phyloP scores from a whole-genome alignment of 805 yeast species.

The Ogataea zsoltii region DNA sequence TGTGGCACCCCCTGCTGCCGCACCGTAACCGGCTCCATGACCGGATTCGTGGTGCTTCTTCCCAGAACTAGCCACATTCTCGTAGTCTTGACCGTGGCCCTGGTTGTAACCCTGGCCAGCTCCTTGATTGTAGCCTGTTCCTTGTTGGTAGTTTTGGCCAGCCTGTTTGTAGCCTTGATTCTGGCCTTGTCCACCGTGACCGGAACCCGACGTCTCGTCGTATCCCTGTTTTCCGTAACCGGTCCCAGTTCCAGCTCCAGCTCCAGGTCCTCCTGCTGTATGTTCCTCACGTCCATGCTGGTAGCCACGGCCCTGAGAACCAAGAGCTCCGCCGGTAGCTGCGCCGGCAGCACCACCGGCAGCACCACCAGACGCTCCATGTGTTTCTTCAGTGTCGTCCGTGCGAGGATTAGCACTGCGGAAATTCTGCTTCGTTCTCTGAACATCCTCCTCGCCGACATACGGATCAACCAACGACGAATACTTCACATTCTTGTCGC shows the following conservation, averaged over 20 bases:
- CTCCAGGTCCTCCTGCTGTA: too few relatives aligned
- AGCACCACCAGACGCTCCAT: too few relatives aligned
- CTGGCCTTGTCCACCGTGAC: too few relatives aligned
- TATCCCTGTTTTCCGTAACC: too few relatives aligned
- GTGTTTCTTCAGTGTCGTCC: slow-evolving; percentile 1
- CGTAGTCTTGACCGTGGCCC: neutral
- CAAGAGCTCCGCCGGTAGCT: neutral
- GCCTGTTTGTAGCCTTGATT: too few relatives aligned
- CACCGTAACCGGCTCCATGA: neutral
- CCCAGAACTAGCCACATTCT: neutral
- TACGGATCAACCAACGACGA: slow-evolving; percentile 33
- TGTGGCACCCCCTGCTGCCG: neutral
- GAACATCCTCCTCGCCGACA: slow-evolving; percentile 20
- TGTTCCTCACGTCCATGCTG: neutral
- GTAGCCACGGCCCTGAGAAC: neutral
- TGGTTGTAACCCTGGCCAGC: neutral
- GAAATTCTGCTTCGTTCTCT: slow-evolving; percentile 1
- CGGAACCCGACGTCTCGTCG: too few relatives aligned
- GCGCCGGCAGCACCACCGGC: slow-evolving; percentile 1
- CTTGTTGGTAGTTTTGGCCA: too few relatives aligned
- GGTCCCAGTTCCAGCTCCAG: too few relatives aligned
- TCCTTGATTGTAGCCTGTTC: too few relatives aligned
- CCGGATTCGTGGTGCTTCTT: neutral
- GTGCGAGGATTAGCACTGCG: neutral
- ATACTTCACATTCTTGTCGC: slow-evolving; percentile 22